phyloP scores from a whole-genome alignment of 2,329 filamentous ascomycete species.

The Aspergillus tanneri region DNA sequence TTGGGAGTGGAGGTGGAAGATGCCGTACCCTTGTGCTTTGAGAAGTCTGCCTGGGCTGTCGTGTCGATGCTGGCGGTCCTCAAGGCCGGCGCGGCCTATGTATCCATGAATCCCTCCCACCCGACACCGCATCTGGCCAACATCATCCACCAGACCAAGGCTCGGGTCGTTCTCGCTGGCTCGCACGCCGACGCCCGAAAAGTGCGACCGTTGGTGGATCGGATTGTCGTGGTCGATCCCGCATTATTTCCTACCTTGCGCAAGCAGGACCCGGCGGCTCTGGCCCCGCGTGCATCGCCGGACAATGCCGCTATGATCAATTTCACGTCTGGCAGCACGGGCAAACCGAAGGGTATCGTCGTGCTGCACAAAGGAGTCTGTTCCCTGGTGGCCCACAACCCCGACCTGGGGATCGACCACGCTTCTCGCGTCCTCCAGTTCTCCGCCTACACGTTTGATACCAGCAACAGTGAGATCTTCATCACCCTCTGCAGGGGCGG shows the following conservation, averaged over 20 bases:
- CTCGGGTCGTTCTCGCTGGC: not conserved
- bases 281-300: conserved; percentile 52
- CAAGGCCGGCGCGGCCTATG: conserved; percentile 1
- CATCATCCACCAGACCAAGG: not conserved
- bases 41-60: not conserved
- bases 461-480: conserved; percentile 28
- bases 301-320: not conserved
- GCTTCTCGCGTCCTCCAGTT: conserved; percentile 25
- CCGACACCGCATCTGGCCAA: not conserved
- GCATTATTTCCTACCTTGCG: not conserved
- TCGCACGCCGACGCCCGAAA: not conserved
- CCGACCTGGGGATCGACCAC: conserved; percentile 43
- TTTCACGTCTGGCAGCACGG: not conserved
- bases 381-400: conserved; percentile 50
- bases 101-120: not conserved
- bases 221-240: not conserved
- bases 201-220: not conserved
- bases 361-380: conserved; percentile 57
- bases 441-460: conserved; percentile 37
- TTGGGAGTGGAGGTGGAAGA: not conserved
- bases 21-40: conserved; percentile 1
- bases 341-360: conserved; percentile 52
- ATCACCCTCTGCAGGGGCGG: conserved; percentile 14
- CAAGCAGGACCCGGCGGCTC: conserved; percentile 37
- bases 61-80: not conserved